phyloP scores from a whole-genome alignment of 1,139 yeast genomes.

The Suhomyces bokatorum region DNA sequence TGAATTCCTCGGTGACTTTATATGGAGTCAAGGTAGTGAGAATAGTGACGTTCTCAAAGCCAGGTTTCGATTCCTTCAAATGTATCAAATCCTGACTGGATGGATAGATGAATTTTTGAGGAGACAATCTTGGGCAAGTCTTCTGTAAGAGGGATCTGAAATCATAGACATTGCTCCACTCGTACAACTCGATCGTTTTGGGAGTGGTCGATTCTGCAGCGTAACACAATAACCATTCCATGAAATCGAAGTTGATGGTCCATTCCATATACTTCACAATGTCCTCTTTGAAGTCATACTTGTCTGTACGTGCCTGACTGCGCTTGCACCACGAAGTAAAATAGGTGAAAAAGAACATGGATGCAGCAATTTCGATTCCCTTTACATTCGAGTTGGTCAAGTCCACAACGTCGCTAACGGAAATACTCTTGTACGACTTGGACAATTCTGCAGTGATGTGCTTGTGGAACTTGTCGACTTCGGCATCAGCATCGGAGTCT shows the following conservation, averaged over 20 bases:
- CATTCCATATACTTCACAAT: constrained; percentile 41
- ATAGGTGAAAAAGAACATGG: constrained; percentile 59
- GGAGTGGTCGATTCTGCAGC: constrained; percentile 63
- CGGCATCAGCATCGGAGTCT: constrained; percentile 19
- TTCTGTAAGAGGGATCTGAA: constrained; percentile 67
- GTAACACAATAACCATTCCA: constrained; percentile 73
- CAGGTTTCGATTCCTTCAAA: constrained; percentile 23
- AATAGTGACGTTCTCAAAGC: constrained; percentile 24
- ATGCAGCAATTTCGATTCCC: constrained; percentile 49
- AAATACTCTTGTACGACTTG: constrained; percentile 19
- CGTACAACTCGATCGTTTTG: constrained; percentile 33
- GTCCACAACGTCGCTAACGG: constrained; percentile 28
- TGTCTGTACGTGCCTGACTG: constrained; percentile 49
- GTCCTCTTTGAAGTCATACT: constrained; percentile 49
- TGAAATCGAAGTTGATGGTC: constrained; percentile 60
- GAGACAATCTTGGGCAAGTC: constrained; percentile 57
- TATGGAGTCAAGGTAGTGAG: constrained; percentile 25
- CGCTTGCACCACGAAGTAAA: constrained; percentile 73
- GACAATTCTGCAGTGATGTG: constrained; percentile 12
- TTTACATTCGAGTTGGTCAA: constrained; percentile 54
- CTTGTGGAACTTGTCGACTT: constrained; percentile 32
- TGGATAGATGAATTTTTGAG: constrained; percentile 38
- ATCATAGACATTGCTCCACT: constrained; percentile 55
- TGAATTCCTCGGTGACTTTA: constrained; percentile 26
- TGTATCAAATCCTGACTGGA: constrained; percentile 28